Base-by-base conservation (phyloP, 306 rosid genomes). In the Prunus mira region DNA sequence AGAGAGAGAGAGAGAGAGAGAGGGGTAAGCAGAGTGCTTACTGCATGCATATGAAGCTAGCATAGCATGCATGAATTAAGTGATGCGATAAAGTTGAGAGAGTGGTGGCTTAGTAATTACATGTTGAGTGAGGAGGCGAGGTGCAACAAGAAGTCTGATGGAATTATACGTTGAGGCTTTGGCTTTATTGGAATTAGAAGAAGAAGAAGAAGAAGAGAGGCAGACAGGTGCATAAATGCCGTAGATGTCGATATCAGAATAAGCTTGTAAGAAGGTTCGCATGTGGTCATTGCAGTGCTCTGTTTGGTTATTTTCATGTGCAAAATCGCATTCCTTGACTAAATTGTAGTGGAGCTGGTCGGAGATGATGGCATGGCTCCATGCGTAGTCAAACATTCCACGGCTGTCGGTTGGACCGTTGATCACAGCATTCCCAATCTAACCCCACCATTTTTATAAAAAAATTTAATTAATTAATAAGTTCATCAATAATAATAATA, bases 311-410 rank as follows among this genome's bases (percentile, higher is more conserved):
- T 78, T 81, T 4, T 1, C 10, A 6, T 13, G 3, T 1, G 2
- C 12, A n/a, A 82, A 62, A 41, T 71, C 64, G 69, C 91, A 90
- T 3, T 82, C 79, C 46, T 69, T 81, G 1, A 20, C 19, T 22
- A 88, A 76, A 5, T 69, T 78, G 25, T 71, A 0, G 71, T 83
- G 43, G 2, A 81, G 78, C 72, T 78, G 20, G 63, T 86, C 92
- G 1, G 96, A 88, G 51, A 90, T 78, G 2, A 88, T 84, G 24
- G 88, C 92, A 14, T 90, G 96, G 69, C 86, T 84, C 88, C 90
- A 86, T 1, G 91, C 91, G 47, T 83, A 90, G 24, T 90, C 96
- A 56, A 90, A 9, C 55, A 90, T 7, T 0, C 96, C 96, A 1
- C 34, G 66, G 9, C 10, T 19, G 32, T 90, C 92, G 12, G 92